Evolutionary conservation across 768 basidiomycete genomes (phyloP), one percentile per base, ranked within the genome.

Genomic region (Coprinellus aureogranulatus): DNA sequence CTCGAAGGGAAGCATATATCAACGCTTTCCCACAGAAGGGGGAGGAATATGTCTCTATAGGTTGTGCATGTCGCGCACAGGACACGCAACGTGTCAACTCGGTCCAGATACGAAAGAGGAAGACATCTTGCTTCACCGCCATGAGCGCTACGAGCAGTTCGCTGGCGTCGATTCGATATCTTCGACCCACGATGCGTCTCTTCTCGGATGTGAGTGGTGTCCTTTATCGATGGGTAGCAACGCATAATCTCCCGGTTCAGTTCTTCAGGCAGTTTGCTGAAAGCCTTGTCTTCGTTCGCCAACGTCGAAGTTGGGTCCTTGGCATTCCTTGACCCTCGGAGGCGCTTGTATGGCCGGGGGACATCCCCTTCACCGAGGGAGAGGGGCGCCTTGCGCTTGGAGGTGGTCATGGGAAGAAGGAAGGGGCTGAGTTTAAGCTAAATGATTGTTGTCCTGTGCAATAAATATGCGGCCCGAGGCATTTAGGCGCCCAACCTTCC

Each of bases 21-120:
- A 1, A 52, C 4, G 27, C 50, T 52, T 11, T 52, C 50, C 50
- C 50, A 52, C 14, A 52, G 50, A 37, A 52, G n/a, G n/a, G 50
- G 50, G 3, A 20, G 50, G 34, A 52, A 52, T 14, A 52, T 37
- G 5, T 1, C 30, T 2, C 34, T 34, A 22, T 52, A 52, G 1
- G 30, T 34, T 39, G 20, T 20, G 22, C 31, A 52, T 2, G 50
- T 52, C 31, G 2, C 50, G 31, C 50, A 9, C 1, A 52, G 31
- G 2, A 20, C 50, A 3, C 50, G 50, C 50, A 52, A 39, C 34
- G 22, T 25, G 34, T 52, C 22, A 2, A 4, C 11, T 25, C 50
- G 50, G 18, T 52, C 50, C 3, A 22, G 11, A 12, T 20, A 39
- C 12, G 20, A 4, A 30, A 25, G 50, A 39, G 50, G 50, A 23